Evolutionary conservation across 2,329 filamentous ascomycete species (phyloP), one percentile per base, ranked within the genome.

Genomic region (Clonostachys sp.): DNA sequence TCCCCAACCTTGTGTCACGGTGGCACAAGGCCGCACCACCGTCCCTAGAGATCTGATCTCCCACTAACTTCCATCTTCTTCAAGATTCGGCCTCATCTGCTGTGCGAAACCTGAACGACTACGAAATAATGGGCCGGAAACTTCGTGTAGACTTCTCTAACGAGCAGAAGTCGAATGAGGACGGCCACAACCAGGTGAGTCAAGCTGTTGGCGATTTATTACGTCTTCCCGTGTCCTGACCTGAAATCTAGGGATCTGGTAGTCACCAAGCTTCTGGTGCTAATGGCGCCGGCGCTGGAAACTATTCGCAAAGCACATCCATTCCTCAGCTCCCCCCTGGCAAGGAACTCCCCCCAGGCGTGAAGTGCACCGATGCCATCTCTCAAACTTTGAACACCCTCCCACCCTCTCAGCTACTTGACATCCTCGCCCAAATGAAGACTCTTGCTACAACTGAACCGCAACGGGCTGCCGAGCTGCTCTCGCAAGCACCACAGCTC

Each of bases 81-180:
- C 9, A 39, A 83, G 82, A 86, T 58, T 85, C 91, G 24, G 94
- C 94, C 34, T 90, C 92, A 36, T 95, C 91, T 3, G 94, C 94
- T 3, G 92, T 97, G 43, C 86, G 92, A 57, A 97, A 99, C 63
- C 74, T 97, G 45, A 96, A 97, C 71, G 91, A 96, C 66, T 86
- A 90, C 70, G 92, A 97, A 65, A 84, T 96, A 62, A 95, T 96
- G 85, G 91, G 91, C 47, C 83, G 94, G 59, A 95, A 95, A 67
- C 79, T 99, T 53, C 83, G 91, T 51, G 94, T 99, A 48, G 94
- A 97, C 68, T 99, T 95, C 69, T 94, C 89, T 50, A 95, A 96
- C 66, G 92, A 96, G 64, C 89, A 90, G 54, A 86, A 86, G 56
- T 86, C 83, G 41, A 78, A 80, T 52, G 84, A 85, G 51, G 83